Evolutionary conservation across 176 grass and related monocot species (phyloP), one percentile per base, ranked within the genome.

Genomic region (Olyra latifolia): DNA sequence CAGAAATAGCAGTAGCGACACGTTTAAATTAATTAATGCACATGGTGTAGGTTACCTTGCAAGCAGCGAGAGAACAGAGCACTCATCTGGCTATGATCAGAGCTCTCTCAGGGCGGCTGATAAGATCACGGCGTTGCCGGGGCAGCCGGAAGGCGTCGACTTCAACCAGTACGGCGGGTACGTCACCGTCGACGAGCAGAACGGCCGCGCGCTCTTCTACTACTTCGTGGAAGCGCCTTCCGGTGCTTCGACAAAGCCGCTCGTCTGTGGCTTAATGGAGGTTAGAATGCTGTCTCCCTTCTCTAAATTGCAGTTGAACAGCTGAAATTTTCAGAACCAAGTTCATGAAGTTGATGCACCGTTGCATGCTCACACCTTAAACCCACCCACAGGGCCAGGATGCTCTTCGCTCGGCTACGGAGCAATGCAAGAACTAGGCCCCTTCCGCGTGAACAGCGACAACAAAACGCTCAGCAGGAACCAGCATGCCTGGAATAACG

Each of bases 251-350:
- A 60, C 70, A 5, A 91, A 91, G 22, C 90, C 90, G 2, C 83
- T 92, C 5, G 74, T 92, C 17, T 92, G 32, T 92, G 90, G 90
- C 86, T 92, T 2, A 92, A 92, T 19, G 90, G 90, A 87, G 90
- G 90, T 88, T 15, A 72, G 58, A 45, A 19, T 6, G 20, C 25
- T 43, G 5, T 9, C 62, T 1, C 40, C n/a, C 48, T 84, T 67
- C 4, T 42, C 2, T 22, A 4, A n/a, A 43, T 13, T 29, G 24
- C 40, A 8, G 13, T 24, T 25, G 50, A 16, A 27, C 23, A 61
- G 8, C 13, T 29, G 4, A 41, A 44, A 7, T 60, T 72, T 35
- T 35, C 32, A 35, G 10, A 8, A 44, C 42, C 42, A 10, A 44
- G 42, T 10, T 44, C 9, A 7, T 44, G 42, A 44, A 44, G 42